These are phyloP conservation scores for Pichia sp. DNA, from an alignment of 1,139 yeast genomes.

Conservation along the genomic window DNA sequence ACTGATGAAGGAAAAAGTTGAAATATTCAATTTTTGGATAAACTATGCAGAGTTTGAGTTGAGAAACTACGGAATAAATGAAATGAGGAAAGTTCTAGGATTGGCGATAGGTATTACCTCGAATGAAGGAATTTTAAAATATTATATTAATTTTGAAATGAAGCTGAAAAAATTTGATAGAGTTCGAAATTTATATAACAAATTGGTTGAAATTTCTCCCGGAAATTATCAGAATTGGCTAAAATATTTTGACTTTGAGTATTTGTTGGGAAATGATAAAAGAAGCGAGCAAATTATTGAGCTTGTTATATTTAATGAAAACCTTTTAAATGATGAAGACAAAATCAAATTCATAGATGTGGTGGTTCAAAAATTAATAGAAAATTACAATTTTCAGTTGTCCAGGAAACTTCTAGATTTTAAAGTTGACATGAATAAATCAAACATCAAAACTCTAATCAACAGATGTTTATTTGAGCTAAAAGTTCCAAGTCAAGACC, in stretches of 20 bases:
- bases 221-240: slow-evolving; percentile 38
- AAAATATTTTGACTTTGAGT: slow-evolving; percentile 63
- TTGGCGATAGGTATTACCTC: slow-evolving; percentile 59
- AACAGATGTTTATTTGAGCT: slow-evolving; percentile 66
- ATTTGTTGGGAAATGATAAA: slow-evolving; percentile 57
- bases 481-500: slow-evolving; percentile 50
- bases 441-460: slow-evolving; percentile 31
- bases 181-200: slow-evolving; percentile 64
- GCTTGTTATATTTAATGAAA: slow-evolving; percentile 36
- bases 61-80: slow-evolving; percentile 39
- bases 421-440: slow-evolving; percentile 28
- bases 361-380: slow-evolving; percentile 53
- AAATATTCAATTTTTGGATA: slow-evolving; percentile 73
- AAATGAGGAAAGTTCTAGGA: slow-evolving; percentile 69
- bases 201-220: slow-evolving; percentile 51
- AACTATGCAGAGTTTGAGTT: slow-evolving; percentile 66
- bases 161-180: slow-evolving; percentile 67
- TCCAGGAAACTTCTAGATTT: slow-evolving; percentile 49
- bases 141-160: slow-evolving; percentile 54
- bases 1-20: slow-evolving; percentile 51
- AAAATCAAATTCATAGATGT: slow-evolving; percentile 33
- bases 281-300: slow-evolving; percentile 57
- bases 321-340: slow-evolving; percentile 15
- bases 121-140: slow-evolving; percentile 49
- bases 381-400: slow-evolving; percentile 44